A percentile compares a stretch with the other conserved stretches of the same genome.
These are phyloP conservation scores for Capronia americana DNA, from an alignment of 2,329 filamentous ascomycete species.

Conservation along the genomic window DNA sequence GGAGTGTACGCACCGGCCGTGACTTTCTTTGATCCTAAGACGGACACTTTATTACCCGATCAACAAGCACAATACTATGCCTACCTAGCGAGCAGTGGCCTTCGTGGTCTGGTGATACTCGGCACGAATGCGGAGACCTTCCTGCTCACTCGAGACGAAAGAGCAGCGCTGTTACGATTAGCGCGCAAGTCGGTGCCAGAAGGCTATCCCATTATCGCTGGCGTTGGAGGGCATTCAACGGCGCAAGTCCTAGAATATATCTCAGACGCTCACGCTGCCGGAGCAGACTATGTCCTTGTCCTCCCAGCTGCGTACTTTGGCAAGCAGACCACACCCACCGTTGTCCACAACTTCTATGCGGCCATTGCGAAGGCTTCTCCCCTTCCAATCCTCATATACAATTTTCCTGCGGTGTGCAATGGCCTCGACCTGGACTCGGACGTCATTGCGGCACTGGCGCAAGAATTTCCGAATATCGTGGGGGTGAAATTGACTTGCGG, in stretches of 20 bases:
- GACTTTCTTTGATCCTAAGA: slow-evolving; percentile 60
- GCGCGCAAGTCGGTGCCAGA: slow-evolving; percentile 62
- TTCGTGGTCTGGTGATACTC: slow-evolving; percentile 61
- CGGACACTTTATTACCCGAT: slow-evolving; percentile 57
- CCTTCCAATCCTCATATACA: slow-evolving; percentile 69
- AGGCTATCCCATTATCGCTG: slow-evolving; percentile 66
- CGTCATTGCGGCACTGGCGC: slow-evolving; percentile 62
- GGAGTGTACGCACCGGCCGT: slow-evolving; percentile 62
- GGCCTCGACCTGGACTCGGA: slow-evolving; percentile 72
- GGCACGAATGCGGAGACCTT: slow-evolving; percentile 65
- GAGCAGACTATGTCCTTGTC: slow-evolving; percentile 67
- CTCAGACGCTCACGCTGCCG: slow-evolving; percentile 64
- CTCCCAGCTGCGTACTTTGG: slow-evolving; percentile 70
- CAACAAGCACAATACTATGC: slow-evolving; percentile 60
- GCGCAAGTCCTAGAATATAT: slow-evolving; percentile 67
- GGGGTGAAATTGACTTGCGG: slow-evolving; percentile 71
- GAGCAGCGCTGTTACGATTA: slow-evolving; percentile 61
- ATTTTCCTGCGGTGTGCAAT: slow-evolving; percentile 72
- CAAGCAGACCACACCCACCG: slow-evolving; percentile 63
- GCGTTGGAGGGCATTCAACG: slow-evolving; percentile 69
- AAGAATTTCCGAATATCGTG: slow-evolving; percentile 62
- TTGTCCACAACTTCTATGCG: slow-evolving; percentile 66
- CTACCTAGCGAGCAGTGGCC: slow-evolving; percentile 58
- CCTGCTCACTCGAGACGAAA: slow-evolving; percentile 65
- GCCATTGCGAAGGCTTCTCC: slow-evolving; percentile 61